Evolutionary conservation across 192 early-diverging fungal genomes (phyloP).

Genomic region (Diversispora epigaea): DNA sequence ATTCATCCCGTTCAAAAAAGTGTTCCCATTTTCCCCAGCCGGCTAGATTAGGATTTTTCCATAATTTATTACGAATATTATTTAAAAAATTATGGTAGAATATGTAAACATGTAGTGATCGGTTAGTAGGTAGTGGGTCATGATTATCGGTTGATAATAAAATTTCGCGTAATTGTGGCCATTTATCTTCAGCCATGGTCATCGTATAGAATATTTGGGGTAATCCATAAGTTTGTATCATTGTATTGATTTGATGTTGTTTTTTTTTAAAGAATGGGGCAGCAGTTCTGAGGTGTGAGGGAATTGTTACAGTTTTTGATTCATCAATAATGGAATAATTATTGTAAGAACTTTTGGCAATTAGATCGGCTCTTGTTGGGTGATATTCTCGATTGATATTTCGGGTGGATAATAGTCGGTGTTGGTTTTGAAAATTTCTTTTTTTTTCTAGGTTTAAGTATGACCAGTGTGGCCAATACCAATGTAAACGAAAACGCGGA

Average conservation of each 20-base stretch:
- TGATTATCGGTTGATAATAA: neutral
- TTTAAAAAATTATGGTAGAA: too few species aligned
- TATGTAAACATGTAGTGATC: neutral
- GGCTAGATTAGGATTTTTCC: neutral
- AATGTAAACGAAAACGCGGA: slow-evolving; percentile 4
- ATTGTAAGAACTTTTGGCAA: neutral
- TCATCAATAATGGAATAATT: neutral
- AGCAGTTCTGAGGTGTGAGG: neutral
- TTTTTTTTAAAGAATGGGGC: slow-evolving; percentile 1
- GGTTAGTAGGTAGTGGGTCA: neutral
- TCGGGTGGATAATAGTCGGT: neutral
- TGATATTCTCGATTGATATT: neutral
- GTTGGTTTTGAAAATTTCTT: neutral
- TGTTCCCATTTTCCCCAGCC: neutral
- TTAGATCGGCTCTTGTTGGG: neutral
- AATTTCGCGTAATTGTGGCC: neutral
- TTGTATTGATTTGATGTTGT: neutral
- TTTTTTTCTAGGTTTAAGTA: neutral
- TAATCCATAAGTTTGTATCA: neutral
- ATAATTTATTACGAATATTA: neutral
- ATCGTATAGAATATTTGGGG: neutral
- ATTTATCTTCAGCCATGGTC: slow-evolving; percentile 7
- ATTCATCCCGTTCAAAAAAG: neutral
- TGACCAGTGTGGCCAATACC: slow-evolving; percentile 6
- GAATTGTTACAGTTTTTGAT: neutral